phyloP scores from a whole-genome alignment of 2,329 filamentous ascomycete genomes.

The Colletotrichum cereale region DNA sequence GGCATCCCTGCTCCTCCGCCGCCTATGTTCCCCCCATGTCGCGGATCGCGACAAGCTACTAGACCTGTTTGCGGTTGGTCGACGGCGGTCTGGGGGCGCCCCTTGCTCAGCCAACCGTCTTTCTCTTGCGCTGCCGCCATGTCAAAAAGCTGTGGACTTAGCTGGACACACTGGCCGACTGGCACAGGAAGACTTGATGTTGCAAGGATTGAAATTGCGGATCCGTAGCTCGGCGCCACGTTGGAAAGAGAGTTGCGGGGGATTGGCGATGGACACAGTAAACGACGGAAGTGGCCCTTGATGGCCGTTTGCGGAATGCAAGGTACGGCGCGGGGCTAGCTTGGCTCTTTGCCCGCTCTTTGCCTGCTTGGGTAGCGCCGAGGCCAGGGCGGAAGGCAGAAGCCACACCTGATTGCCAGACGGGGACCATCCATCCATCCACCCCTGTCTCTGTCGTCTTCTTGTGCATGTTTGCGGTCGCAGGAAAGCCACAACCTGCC shows the following conservation, averaged over 20 bases:
- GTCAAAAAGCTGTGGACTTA: conserved; percentile 12
- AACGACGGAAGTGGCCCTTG: conserved; percentile 16
- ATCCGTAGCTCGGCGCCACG: conserved; percentile 30
- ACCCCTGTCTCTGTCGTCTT: not conserved
- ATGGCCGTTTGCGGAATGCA: conserved; percentile 36
- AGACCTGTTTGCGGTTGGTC: conserved; percentile 32
- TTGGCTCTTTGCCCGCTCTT: conserved; percentile 1
- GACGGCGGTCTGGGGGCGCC: conserved; percentile 12
- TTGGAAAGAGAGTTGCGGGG: conserved; percentile 14
- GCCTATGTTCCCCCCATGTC: conserved; percentile 20
- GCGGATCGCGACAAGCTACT: conserved; percentile 32
- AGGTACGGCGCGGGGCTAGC: conserved; percentile 33
- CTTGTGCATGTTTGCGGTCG: conserved; percentile 27
- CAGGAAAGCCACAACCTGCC: conserved; percentile 24
- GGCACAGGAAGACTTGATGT: not conserved
- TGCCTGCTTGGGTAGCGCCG: conserved; percentile 19
- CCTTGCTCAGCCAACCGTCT: not conserved
- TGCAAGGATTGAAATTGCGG: conserved; percentile 7
- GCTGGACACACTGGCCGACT: not conserved
- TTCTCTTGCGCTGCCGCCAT: conserved; percentile 5
- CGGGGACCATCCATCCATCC: not conserved
- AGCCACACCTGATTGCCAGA: conserved; percentile 39
- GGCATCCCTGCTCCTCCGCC: conserved; percentile 19
- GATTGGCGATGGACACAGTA: not conserved
- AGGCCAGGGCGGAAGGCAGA: conserved; percentile 29